Conservation (phyloP, 208 protist species). For the Leishmania braziliensis region DNA sequence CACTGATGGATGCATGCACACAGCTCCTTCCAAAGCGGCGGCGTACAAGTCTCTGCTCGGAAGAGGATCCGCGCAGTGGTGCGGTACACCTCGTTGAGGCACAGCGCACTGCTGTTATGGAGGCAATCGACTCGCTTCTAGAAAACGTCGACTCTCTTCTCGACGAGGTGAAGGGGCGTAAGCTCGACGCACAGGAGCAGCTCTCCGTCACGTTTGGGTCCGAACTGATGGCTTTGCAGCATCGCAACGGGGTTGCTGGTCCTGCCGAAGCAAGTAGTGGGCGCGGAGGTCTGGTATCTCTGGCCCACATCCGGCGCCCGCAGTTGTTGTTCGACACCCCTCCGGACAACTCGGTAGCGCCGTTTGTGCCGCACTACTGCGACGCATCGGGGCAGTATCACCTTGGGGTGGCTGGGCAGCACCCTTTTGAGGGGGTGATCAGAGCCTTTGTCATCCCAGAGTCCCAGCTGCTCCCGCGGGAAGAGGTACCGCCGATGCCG, state of each 20-base stretch:
- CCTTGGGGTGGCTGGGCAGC: slow-evolving; percentile 56
- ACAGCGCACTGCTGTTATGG: slow-evolving; percentile 75
- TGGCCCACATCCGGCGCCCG: slow-evolving; percentile 54
- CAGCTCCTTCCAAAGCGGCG: slow-evolving; percentile 73
- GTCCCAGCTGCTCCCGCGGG: slow-evolving; percentile 53
- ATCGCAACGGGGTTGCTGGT: slow-evolving; percentile 6
- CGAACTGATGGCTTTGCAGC: slow-evolving; percentile 35
- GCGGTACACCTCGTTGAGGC: slow-evolving; percentile 39
- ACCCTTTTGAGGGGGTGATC: slow-evolving; percentile 81
- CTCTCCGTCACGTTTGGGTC: slow-evolving; percentile 82
- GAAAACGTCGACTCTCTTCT: slow-evolving; percentile 85
- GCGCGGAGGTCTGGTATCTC: slow-evolving; percentile 20
- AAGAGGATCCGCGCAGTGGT: slow-evolving; percentile 15
- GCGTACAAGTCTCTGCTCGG: slow-evolving; percentile 32
- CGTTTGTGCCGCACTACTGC: slow-evolving; percentile 69
- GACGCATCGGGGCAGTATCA: slow-evolving; percentile 57
- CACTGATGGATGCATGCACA: slow-evolving; percentile 71
- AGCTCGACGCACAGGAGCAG: slow-evolving; percentile 69
- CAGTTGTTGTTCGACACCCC: slow-evolving; percentile 80
- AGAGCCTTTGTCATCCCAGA: slow-evolving; percentile 42
- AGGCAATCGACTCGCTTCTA: slow-evolving; percentile 82
- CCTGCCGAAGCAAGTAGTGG: not conserved
- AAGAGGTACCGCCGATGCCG: slow-evolving; percentile 67
- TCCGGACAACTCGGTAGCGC: slow-evolving; percentile 69
- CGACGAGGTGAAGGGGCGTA: slow-evolving; percentile 73